Percentiles rank a stretch among this genome's conserved stretches.
Evolutionary conservation across 1,139 yeast species (phyloP).

Genomic region (Geotrichum restrictum): DNA sequence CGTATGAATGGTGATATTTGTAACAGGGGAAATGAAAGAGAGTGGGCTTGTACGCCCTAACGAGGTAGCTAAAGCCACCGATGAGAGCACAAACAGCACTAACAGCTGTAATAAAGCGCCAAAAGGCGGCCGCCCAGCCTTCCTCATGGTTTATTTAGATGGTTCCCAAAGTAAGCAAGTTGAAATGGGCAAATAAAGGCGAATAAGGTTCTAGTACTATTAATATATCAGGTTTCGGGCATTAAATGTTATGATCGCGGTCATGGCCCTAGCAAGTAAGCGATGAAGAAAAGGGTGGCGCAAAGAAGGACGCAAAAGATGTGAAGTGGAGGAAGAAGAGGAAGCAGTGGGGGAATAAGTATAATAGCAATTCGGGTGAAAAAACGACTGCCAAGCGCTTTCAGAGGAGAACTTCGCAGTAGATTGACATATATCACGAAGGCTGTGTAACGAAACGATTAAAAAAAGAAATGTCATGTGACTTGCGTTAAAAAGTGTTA

Average conservation of each 20-base stretch:
- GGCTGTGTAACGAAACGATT: too few species aligned
- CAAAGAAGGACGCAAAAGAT: background rate
- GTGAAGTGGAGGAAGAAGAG: background rate
- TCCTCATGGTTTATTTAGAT: background rate
- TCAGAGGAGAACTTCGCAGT: background rate
- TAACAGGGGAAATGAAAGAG: slow-evolving; percentile 28
- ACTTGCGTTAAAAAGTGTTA: too few species aligned
- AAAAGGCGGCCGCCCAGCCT: background rate
- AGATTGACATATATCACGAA: too few species aligned
- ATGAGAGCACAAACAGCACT: slow-evolving; percentile 1
- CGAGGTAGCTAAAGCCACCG: slow-evolving; percentile 11
- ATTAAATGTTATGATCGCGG: background rate
- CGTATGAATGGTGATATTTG: slow-evolving; percentile 22
- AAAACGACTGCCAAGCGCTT: too few species aligned
- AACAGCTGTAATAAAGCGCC: slow-evolving; percentile 7
- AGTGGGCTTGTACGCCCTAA: slow-evolving; percentile 24
- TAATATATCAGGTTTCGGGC: background rate
- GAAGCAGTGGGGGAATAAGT: background rate
- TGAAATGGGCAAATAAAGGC: background rate
- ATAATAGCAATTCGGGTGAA: background rate
- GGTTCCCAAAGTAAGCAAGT: background rate
- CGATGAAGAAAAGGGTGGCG: background rate
- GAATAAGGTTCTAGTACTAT: background rate
- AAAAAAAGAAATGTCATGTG: too few species aligned
- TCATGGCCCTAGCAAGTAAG: background rate